Evolutionary conservation across 495 filamentous ascomycete species (phyloP), one percentile per base, ranked within the genome.

Genomic region (Peziza echinospora): DNA sequence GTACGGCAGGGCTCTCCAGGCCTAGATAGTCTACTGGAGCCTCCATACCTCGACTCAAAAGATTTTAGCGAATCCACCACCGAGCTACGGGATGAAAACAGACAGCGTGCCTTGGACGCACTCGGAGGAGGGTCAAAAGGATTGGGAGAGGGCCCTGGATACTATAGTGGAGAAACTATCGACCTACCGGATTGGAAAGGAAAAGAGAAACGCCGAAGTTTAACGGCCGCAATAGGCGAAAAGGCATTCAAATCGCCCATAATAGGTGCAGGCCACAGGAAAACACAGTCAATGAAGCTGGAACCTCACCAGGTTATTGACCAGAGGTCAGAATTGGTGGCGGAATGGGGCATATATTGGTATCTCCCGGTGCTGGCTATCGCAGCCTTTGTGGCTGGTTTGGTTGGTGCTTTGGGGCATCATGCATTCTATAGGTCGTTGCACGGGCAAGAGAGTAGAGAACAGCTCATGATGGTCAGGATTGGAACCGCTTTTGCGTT

Each of bases 401-500:
- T 64, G 6, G 21, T 56, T 24, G 62, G 55, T 16, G 57, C 62
- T 21, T 5, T 66, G 1, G 55, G 53, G 21, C 64, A 66, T 51
- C 63, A 66, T 46, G 41, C 60, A 11, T 64, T 64, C 44, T 64
- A 66, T 43, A 42, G 23, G 4, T 51, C 46, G 24, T 42, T 66
- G 24, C 43, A 66, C 41, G 63, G 58, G n/a, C 47, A 40, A 13
- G 3, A 22, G 11, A 19, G 21, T 19, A 11, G 11, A 23, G 51
- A 62, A 13, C 64, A 66, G 45, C 48, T 66, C 16, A 43, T 17
- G 9, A 65, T 57, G 57, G 44, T 60, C 47, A 49, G 64, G 16
- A 54, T 56, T 42, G 64, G 64, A 3, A 64, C 60, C 9, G 63
- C 62, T 0, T 42, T 66, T 30, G 64, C 63, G 9, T 66, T 62